phyloP scores from a whole-genome alignment of 148 eudicot species.

The Spergularia marina region DNA sequence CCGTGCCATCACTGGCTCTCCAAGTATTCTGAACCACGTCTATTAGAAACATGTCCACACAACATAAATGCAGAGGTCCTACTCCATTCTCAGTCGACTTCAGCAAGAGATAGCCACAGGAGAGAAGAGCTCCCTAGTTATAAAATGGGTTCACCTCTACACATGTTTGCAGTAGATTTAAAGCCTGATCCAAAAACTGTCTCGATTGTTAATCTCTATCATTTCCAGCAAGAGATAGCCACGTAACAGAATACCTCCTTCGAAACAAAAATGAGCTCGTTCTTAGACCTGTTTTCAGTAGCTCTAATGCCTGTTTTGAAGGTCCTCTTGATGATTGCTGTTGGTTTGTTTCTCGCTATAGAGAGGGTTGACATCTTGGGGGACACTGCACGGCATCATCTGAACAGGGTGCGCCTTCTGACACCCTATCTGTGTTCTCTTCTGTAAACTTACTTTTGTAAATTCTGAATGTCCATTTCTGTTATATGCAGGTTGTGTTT shows the following conservation, averaged over 20 bases:
- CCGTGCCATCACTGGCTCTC: not conserved
- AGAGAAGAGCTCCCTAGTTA: not conserved
- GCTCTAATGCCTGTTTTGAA: conserved; percentile 41
- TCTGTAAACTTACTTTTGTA: not conserved
- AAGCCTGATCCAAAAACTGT: not conserved
- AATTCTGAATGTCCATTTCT: not conserved
- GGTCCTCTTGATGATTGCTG: conserved; percentile 41
- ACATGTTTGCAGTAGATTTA: not conserved
- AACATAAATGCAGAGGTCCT: not conserved
- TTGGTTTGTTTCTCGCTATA: conserved; percentile 42
- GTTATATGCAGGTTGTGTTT: conserved; percentile 31
- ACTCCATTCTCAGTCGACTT: not conserved
- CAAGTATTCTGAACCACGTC: conserved; percentile 1
- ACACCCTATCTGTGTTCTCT: not conserved
- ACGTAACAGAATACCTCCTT: not conserved
- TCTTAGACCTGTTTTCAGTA: conserved; percentile 17
- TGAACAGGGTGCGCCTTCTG: conserved; percentile 34
- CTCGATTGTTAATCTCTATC: not conserved
- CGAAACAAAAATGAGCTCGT: conserved; percentile 8
- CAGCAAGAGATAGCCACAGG: not conserved
- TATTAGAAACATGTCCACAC: not conserved
- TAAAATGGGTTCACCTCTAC: not conserved
- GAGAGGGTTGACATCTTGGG: conserved; percentile 39
- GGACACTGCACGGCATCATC: conserved; percentile 29
- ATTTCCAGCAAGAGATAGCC: not conserved